phyloP scores from a whole-genome alignment of 768 basidiomycete genomes.

The Brasilioporus rufonigricans region DNA sequence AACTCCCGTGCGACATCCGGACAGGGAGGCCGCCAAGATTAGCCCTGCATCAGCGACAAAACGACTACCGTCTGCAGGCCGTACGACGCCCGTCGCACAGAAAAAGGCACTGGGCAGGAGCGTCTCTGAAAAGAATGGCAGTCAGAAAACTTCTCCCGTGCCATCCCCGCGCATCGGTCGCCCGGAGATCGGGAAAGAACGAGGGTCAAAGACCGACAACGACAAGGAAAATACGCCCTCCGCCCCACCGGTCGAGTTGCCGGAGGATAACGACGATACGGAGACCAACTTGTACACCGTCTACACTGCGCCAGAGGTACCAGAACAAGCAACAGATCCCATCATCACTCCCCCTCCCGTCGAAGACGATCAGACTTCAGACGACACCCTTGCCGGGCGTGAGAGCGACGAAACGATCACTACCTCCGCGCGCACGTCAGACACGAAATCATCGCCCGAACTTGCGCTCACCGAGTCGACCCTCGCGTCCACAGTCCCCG shows the following conservation, averaged over 20 bases:
- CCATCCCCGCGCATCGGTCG: too few species aligned
- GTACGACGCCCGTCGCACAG: slow-evolving; percentile 21
- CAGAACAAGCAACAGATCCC: slow-evolving; percentile 10
- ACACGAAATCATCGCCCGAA: slow-evolving; percentile 17
- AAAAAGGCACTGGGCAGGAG: slow-evolving; percentile 19
- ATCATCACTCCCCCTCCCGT: slow-evolving; percentile 5
- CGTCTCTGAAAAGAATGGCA: slow-evolving; percentile 12
- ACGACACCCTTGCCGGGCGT: slow-evolving; percentile 21
- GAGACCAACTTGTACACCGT: slow-evolving; percentile 21
- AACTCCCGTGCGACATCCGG: slow-evolving; percentile 21
- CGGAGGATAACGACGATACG: too few species aligned
- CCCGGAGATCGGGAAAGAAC: too few species aligned
- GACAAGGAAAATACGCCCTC: too few species aligned
- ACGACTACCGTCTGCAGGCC: slow-evolving; percentile 22
- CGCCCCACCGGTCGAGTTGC: too few species aligned
- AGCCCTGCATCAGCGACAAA: too few species aligned
- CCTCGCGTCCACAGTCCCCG: slow-evolving; percentile 21
- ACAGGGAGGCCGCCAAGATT: slow-evolving; percentile 20
- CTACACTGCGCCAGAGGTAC: slow-evolving; percentile 19
- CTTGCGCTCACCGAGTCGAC: slow-evolving; percentile 25
- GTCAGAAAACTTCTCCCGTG: slow-evolving; percentile 9
- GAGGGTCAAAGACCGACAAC: too few species aligned
- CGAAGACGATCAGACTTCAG: slow-evolving; percentile 16
- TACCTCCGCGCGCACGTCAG: slow-evolving; percentile 18
- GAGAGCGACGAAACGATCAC: slow-evolving; percentile 30